phyloP scores from a whole-genome alignment of 257 asterid species.

The Ehretia macrophylla region DNA sequence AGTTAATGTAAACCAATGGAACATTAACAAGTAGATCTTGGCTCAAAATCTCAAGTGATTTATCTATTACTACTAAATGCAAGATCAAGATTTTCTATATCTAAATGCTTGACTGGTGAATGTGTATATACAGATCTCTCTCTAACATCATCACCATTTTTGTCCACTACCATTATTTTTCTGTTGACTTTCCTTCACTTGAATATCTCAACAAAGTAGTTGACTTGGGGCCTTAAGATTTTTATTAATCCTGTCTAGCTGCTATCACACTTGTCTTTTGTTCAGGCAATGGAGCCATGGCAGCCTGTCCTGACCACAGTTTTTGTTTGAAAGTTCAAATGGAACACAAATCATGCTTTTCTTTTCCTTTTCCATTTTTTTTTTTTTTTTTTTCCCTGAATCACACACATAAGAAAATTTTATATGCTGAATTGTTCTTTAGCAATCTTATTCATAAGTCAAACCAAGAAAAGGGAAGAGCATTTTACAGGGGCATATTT shows the following conservation, averaged over 20 bases:
- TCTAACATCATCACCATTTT: constrained; percentile 6
- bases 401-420: too few species aligned
- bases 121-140: neutral
- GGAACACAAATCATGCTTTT: neutral
- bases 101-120: too few species aligned
- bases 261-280: constrained; percentile 7
- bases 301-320: neutral
- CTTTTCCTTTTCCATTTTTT: too few species aligned
- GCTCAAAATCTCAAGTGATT: too few species aligned
- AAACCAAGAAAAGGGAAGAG: too few species aligned
- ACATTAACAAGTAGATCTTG: too few species aligned
- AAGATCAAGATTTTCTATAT: too few species aligned
- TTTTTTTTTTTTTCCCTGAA: neutral
- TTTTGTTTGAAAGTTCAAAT: neutral
- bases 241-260: neutral
- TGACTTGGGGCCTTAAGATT: constrained; percentile 6
- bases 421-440: too few species aligned
- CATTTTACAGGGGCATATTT: too few species aligned
- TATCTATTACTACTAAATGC: too few species aligned
- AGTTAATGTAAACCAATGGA: too few species aligned
- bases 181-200: constrained; percentile 15
- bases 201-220: constrained; percentile 15
- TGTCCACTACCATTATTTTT: constrained; percentile 8
- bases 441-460: too few species aligned
- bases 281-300: neutral